Percentiles rank a stretch among this genome's conserved stretches.
Conservation (phyloP, 306 rosid species). For the Hippophae gyantsensis region DNA sequence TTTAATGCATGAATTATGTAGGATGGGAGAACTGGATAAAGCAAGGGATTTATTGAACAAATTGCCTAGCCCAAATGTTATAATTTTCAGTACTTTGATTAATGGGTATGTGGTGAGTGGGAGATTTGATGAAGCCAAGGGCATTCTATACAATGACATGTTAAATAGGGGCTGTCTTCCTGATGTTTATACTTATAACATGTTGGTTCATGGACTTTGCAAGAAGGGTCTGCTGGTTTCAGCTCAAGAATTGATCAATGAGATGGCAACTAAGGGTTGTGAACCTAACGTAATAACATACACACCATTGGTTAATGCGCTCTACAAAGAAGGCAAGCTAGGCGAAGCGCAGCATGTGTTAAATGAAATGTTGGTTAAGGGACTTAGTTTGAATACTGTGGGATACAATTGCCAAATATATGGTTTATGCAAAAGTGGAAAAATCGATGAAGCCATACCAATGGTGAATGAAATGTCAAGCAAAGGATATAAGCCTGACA, state of each 20-base stretch:
- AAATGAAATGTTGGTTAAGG: conserved; percentile 60
- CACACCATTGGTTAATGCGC: conserved; percentile 59
- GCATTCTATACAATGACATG: conserved; percentile 43
- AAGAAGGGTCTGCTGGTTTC: conserved; percentile 58
- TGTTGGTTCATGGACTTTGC: conserved; percentile 67
- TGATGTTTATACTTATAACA: conserved; percentile 70
- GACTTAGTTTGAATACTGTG: conserved; percentile 52
- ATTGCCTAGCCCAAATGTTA: conserved; percentile 50
- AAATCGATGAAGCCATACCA: conserved; percentile 48
- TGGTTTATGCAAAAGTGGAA: conserved; percentile 52
- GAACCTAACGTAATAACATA: conserved; percentile 74
- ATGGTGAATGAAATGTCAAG: conserved; percentile 51
- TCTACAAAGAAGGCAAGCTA: conserved; percentile 58
- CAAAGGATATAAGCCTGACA: conserved; percentile 78
- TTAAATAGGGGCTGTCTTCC: conserved; percentile 46
- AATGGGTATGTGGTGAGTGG: conserved; percentile 69
- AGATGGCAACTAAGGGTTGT: conserved; percentile 52
- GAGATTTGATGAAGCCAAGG: conserved; percentile 61
- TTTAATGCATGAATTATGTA: conserved; percentile 67
- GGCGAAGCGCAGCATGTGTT: conserved; percentile 53
- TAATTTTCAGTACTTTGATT: conserved; percentile 59
- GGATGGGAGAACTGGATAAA: conserved; percentile 56
- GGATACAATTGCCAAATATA: conserved; percentile 72
- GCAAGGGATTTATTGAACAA: conserved; percentile 56
- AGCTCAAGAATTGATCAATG: conserved; percentile 53